Evolutionary conservation across 352 stramenopile species (phyloP).

Genomic region (Phytopythium litorale): DNA sequence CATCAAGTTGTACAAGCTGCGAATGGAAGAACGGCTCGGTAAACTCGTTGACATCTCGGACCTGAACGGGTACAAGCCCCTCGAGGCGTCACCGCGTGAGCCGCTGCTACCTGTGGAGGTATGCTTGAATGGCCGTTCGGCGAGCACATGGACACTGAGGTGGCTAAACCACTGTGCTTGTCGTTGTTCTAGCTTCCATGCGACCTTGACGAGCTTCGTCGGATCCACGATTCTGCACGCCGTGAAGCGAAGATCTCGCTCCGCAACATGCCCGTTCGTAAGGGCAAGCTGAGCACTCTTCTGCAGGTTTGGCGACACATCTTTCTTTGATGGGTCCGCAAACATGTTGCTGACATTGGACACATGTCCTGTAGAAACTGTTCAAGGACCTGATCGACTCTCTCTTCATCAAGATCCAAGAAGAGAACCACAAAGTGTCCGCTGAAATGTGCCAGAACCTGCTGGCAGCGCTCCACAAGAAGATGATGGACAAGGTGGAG

Average conservation of each 20-base stretch:
- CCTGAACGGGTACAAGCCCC: constrained; percentile 46
- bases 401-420: constrained; percentile 55
- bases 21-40: constrained; percentile 61
- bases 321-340: neutral
- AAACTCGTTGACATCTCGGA: constrained; percentile 74
- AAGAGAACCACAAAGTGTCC: constrained; percentile 72
- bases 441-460: constrained; percentile 53
- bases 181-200: constrained; percentile 45
- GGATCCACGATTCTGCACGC: constrained; percentile 46
- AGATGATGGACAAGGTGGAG: constrained; percentile 58
- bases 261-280: constrained; percentile 61
- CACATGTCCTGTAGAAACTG: constrained; percentile 45
- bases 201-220: constrained; percentile 42
- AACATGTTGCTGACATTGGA: neutral
- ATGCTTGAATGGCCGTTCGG: neutral
- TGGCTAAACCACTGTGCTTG: constrained; percentile 4
- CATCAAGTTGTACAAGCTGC: constrained; percentile 77
- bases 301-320: constrained; percentile 34
- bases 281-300: constrained; percentile 57
- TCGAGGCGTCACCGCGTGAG: constrained; percentile 23
- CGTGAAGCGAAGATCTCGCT: constrained; percentile 46
- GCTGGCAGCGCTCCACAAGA: constrained; percentile 47
- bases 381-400: constrained; percentile 75
- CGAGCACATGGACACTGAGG: neutral
- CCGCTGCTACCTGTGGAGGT: constrained; percentile 37